Evolutionary conservation across 2,329 filamentous ascomycete genomes (phyloP), one percentile per base, ranked within the genome.

Genomic region (Apiospora saccharicola): DNA sequence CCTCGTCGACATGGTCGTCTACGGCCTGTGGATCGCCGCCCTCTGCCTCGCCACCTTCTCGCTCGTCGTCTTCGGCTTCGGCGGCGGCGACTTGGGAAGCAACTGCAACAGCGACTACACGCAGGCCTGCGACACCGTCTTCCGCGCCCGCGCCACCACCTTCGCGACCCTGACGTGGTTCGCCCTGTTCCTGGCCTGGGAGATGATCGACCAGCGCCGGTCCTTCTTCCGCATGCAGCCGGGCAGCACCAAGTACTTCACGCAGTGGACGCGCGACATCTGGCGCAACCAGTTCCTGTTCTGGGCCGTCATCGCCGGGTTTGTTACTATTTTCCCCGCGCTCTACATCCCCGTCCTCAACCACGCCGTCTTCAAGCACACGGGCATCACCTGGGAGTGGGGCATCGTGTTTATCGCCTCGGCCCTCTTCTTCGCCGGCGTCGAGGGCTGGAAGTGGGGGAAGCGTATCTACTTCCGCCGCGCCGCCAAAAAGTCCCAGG

Each of bases 91-190:
- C 57, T 87, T 93, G 0, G 91, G 90, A 0, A 74, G 75, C 8
- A 82, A 86, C 68, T 94, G 92, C 80, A 94, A 94, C 82, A 85
- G 88, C 64, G 75, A 75, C 14, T 90, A 90, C 79, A 84, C 80
- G 61, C 78, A 83, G 0, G 78, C 81, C 7, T 94, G 92, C 79
- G 86, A 90, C 41, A 86, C 86, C 0, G 90, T 93, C 8, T 94
- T 92, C 86, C 90, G 90, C 24, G 92, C 92, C 0, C 90, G 93
- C 19, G 91, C 91, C 0, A 93, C 93, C 0, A 92, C 90, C 5
- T 94, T 94, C 78, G 91, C 91, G 44, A 92, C 89, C 75, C 86
- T 94, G 70, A 94, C 92, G 0, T 94, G 92, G 92, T 92, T 92
- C 76, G 91, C 92, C 0, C 87, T 94, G 24, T 93, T 94, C 84